Base-by-base conservation (phyloP, 1,284 basidiomycete species). In the Naganishia albida region DNA sequence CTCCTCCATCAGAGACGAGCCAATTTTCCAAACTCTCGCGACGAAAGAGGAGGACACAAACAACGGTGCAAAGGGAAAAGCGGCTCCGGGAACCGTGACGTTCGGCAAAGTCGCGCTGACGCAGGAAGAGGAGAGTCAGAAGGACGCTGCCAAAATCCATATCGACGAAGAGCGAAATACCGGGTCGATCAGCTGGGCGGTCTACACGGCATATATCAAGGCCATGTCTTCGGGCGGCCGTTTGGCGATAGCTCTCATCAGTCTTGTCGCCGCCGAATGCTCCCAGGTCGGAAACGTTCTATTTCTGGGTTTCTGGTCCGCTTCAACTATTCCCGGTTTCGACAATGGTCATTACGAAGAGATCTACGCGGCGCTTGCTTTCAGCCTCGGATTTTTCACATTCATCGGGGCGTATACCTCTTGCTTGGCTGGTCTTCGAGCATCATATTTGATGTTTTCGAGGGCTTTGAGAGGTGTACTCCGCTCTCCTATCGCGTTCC, bases 21-120 rank as follows among this genome's bases (percentile, higher is more conserved):
- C 79, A 1, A 77, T 83, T 2, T 88, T 90, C 72, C 80, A 83
- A 0, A 82, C 79, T 10, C 76, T 88, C 10, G 84, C 87, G 70
- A 42, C 50, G 23, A 68, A 71, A 39, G 62, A 69, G 18, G 56
- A 59, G 38, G 30, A 56, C 62, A 4, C 34, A 8, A 26, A 53
- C 28, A 38, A 23, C 16, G 48, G n/a, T 10, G 25, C 39, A 2
- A 72, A 80, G 53, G 82, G 83, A 38, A 8, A 23, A 6, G 38
- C 23, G 18, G 38, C 18, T 1, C 53, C 40, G n/a, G 62, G 65
- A 20, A 49, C 28, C 13, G 44, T 18, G 3, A 40, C 0, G 1
- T 15, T 38, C 8, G 6, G 12, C 1, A 40, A 38, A 4, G 26
- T 2, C 20, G 7, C n/a, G n/a, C 53, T 2, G 23, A 57, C 63